Percentiles rank a stretch among this genome's conserved stretches.
These are phyloP conservation scores for Phoma sp. DNA, from an alignment of 2,329 filamentous ascomycete species.

Conservation along the genomic window DNA sequence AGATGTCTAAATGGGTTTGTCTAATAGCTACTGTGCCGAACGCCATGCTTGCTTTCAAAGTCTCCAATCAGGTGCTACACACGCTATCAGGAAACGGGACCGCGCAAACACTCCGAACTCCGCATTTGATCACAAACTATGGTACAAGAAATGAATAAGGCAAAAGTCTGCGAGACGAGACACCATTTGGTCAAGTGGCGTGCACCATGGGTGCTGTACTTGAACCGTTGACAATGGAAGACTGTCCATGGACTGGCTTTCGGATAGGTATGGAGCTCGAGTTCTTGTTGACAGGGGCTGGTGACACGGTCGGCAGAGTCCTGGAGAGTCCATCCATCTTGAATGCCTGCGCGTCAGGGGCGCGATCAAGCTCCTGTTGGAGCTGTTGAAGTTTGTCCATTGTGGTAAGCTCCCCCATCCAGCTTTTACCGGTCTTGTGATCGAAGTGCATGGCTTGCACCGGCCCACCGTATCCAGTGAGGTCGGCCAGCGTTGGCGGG, in stretches of 20 bases:
- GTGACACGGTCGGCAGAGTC: slow-evolving; percentile 16
- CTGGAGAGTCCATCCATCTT: slow-evolving; percentile 19
- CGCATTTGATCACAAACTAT: no score
- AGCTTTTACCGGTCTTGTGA: slow-evolving; percentile 34
- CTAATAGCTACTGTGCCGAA: not conserved
- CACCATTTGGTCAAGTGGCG: not conserved
- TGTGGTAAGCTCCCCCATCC: slow-evolving; percentile 32
- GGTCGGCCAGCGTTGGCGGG: slow-evolving; percentile 50
- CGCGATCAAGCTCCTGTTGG: slow-evolving; percentile 11
- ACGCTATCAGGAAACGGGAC: not conserved
- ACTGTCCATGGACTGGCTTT: slow-evolving; percentile 19
- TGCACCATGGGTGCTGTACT: not conserved
- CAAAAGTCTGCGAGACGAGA: no score
- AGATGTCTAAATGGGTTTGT: no score
- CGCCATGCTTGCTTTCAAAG: slow-evolving; percentile 7
- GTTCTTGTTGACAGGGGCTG: slow-evolving; percentile 1
- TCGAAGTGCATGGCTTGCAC: slow-evolving; percentile 40
- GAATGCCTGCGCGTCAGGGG: slow-evolving; percentile 11
- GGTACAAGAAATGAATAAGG: no score
- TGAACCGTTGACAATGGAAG: not conserved
- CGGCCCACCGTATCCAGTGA: slow-evolving; percentile 33
- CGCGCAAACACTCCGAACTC: not conserved
- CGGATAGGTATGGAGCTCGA: slow-evolving; percentile 15
- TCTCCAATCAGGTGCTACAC: slow-evolving; percentile 2
- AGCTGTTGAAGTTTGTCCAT: slow-evolving; percentile 25